phyloP scores from a whole-genome alignment of 1,139 yeast species.

The Kodamaea arcana region DNA sequence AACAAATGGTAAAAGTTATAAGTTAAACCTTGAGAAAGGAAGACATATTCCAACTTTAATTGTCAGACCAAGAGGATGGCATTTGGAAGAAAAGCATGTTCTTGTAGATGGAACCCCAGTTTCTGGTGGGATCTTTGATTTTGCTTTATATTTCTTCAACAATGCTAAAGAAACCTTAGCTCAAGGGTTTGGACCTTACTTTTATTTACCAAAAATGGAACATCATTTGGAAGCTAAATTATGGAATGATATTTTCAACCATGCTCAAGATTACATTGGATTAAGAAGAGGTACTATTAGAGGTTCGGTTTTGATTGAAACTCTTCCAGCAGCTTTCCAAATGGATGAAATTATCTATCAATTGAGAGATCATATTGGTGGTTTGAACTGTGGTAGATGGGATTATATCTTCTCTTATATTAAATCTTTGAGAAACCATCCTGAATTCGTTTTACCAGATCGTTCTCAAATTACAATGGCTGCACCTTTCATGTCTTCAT shows the following conservation, averaged over 20 bases:
- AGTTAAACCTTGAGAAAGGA: slow-evolving; percentile 50
- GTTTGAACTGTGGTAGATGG: slow-evolving; percentile 31
- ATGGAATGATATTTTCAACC: slow-evolving; percentile 28
- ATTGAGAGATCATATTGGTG: slow-evolving; percentile 25
- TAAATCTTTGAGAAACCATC: slow-evolving; percentile 23
- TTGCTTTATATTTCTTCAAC: slow-evolving; percentile 60
- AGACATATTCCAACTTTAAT: slow-evolving; percentile 69
- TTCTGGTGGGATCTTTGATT: slow-evolving; percentile 71
- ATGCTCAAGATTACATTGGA: slow-evolving; percentile 21
- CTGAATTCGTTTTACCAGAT: slow-evolving; percentile 23
- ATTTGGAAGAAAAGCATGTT: slow-evolving; percentile 69
- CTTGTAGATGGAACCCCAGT: slow-evolving; percentile 72
- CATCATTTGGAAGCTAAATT: slow-evolving; percentile 28
- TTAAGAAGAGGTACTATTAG: slow-evolving; percentile 25
- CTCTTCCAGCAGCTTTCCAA: slow-evolving; percentile 29
- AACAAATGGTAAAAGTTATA: slow-evolving; percentile 58
- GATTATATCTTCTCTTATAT: slow-evolving; percentile 27
- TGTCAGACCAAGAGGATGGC: slow-evolving; percentile 89
- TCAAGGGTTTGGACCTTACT: slow-evolving; percentile 26
- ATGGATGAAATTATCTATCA: slow-evolving; percentile 30
- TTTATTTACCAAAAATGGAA: slow-evolving; percentile 29
- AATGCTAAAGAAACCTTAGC: slow-evolving; percentile 20
- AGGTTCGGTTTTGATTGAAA: slow-evolving; percentile 29
- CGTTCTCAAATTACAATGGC: slow-evolving; percentile 25
- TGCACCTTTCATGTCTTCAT: slow-evolving; percentile 25